Evolutionary conservation across 768 basidiomycete genomes (phyloP), one percentile per base, ranked within the genome.

Genomic region (Russula lepida): DNA sequence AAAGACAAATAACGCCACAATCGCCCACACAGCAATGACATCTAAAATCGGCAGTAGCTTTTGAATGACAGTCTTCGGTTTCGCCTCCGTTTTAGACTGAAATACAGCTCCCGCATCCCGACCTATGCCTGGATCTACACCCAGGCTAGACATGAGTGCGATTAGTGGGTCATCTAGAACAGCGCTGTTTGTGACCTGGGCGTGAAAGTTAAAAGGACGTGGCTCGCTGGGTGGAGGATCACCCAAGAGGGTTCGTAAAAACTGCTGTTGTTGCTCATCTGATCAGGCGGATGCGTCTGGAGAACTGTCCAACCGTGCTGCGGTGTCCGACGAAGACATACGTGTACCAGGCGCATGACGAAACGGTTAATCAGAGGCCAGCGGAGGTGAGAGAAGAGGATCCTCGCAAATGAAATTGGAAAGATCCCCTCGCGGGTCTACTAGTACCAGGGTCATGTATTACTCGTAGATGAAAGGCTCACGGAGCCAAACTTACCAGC

Each of bases 31-130:
- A 8, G 80, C 77, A 12, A 84, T 46, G 27, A 89, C 66, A 69
- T 92, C 89, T 25, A 89, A 55, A 61, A 89, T 68, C 0, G 87
- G 88, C 69, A 88, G 71, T 39, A 84, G 67, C 62, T 82, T 86
- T 65, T 86, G 85, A 35, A 84, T 53, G 15, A 71, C 72, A 30
- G 84, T 78, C 64, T 71, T 72, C 25, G 71, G 69, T 58, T 68
- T 70, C 23, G 66, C 63, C 19, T 69, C 58, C 28, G 59, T 35
- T 37, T 64, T 39, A 25, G 64, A 11, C 30, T 47, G 50, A 19
- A 43, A n/a, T 35, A n/a, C 25, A 28, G 41, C 39, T 17, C 44
- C 55, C 43, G 28, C 35, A 32, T 54, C 57, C 49, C 11, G 64
- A 27, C 32, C 63, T 2, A 27, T 6, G 30, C 47, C 52, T 7